These are phyloP conservation scores for Aurantiochytrium sp. DNA, from an alignment of 108 stramenopile species.

Conservation along the genomic window DNA sequence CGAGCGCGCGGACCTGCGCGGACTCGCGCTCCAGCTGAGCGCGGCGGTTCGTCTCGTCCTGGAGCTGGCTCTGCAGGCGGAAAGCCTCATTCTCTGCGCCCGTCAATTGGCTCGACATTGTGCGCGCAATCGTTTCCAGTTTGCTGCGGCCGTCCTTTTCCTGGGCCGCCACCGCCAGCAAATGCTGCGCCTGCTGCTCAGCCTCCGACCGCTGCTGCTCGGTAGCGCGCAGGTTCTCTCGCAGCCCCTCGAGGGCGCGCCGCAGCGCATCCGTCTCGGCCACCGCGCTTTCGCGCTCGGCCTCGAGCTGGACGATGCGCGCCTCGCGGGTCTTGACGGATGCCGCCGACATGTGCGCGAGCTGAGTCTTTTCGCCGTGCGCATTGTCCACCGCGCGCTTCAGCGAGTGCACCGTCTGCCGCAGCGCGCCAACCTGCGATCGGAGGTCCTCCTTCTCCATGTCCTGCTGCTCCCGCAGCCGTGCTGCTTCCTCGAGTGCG, in stretches of 20 bases:
- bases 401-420: background rate
- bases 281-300: background rate
- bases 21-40: background rate
- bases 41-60: background rate
- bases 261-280: background rate
- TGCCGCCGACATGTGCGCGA: background rate
- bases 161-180: background rate
- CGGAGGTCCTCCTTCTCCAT: background rate
- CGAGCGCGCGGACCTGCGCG: background rate
- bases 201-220: background rate
- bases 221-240: background rate
- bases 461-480: background rate
- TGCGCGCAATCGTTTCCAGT: background rate
- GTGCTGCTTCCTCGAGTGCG: background rate
- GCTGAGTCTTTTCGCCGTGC: background rate
- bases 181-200: background rate
- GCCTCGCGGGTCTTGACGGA: background rate
- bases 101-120: background rate
- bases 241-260: background rate
- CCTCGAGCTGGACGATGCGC: background rate
- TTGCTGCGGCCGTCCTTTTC: background rate
- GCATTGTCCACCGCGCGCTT: background rate
- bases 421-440: background rate
- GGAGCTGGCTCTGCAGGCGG: constrained; percentile 3
- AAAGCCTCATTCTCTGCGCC: constrained; percentile 4